Conservation (phyloP, 306 rosid species). For the Leucaena leucocephala region DNA sequence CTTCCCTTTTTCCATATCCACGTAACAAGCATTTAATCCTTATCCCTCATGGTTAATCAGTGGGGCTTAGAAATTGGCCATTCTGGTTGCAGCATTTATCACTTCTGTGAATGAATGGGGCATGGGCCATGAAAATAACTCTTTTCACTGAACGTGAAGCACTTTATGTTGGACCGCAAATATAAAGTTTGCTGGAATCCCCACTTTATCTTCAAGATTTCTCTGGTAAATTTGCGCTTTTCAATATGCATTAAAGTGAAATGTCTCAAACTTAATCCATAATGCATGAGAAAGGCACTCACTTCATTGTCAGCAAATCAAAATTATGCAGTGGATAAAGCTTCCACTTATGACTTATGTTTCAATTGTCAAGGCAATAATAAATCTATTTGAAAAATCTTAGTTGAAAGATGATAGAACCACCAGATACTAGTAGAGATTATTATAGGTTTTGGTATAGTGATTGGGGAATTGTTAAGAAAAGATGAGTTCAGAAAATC, state of each 20-base stretch:
- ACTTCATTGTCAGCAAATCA: background rate
- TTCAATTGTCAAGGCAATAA: background rate
- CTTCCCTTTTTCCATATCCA: background rate
- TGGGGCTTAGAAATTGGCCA: constrained; percentile 9
- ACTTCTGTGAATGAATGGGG: background rate
- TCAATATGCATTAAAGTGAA: background rate
- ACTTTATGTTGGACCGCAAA: background rate
- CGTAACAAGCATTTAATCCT: background rate
- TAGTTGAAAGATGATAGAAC: background rate
- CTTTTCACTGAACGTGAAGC: background rate
- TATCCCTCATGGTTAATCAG: background rate
- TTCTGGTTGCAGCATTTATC: constrained; percentile 2
- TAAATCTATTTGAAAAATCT: background rate
- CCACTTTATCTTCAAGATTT: constrained; percentile 3
- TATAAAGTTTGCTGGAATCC: background rate
- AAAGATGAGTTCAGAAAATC: background rate
- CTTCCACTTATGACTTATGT: background rate
- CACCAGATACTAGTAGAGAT: background rate
- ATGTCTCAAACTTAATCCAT: background rate
- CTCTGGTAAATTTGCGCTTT: background rate
- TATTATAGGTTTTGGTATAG: background rate
- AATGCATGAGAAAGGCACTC: background rate
- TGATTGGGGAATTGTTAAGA: too few relatives aligned
- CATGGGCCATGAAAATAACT: background rate
- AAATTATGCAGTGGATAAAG: background rate